These are phyloP conservation scores for Hymenoscyphus infarciens DNA, from an alignment of 2,329 filamentous ascomycete species.

Conservation along the genomic window DNA sequence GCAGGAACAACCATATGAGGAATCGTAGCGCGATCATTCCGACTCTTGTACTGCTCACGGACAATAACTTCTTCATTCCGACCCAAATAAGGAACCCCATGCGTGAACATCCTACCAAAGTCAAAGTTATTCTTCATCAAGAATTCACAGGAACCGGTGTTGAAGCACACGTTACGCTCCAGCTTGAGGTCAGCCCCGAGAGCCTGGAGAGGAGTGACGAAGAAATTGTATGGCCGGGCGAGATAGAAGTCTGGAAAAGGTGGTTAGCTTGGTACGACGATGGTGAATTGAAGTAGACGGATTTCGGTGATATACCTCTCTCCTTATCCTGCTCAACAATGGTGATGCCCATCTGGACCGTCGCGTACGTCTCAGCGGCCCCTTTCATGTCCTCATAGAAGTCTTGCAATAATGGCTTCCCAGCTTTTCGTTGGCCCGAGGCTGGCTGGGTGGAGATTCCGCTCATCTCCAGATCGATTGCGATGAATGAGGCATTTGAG, in stretches of 20 bases:
- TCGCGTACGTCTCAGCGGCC: slow-evolving; percentile 59
- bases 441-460: slow-evolving; percentile 49
- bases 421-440: slow-evolving; percentile 34
- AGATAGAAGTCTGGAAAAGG: slow-evolving; percentile 46
- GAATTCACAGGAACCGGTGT: slow-evolving; percentile 52
- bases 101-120: slow-evolving; percentile 51
- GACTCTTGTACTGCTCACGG: slow-evolving; percentile 35
- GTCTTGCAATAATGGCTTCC: slow-evolving; percentile 52
- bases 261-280: slow-evolving; percentile 1
- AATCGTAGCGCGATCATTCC: slow-evolving; percentile 27
- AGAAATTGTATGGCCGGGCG: slow-evolving; percentile 62
- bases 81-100: slow-evolving; percentile 61
- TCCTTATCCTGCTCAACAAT: slow-evolving; percentile 55
- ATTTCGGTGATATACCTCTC: slow-evolving; percentile 39
- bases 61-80: slow-evolving; percentile 52
- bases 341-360: slow-evolving; percentile 65
- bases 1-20: slow-evolving; percentile 28
- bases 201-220: slow-evolving; percentile 53
- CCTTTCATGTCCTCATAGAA: slow-evolving; percentile 58
- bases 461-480: slow-evolving; percentile 65
- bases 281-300: neutral
- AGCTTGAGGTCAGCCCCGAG: slow-evolving; percentile 46
- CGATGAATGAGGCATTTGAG: slow-evolving; percentile 56
- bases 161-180: slow-evolving; percentile 53
- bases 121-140: slow-evolving; percentile 55